Evolutionary conservation across 108 stramenopile genomes (phyloP).

Genomic region (Cyclotella atomus): DNA sequence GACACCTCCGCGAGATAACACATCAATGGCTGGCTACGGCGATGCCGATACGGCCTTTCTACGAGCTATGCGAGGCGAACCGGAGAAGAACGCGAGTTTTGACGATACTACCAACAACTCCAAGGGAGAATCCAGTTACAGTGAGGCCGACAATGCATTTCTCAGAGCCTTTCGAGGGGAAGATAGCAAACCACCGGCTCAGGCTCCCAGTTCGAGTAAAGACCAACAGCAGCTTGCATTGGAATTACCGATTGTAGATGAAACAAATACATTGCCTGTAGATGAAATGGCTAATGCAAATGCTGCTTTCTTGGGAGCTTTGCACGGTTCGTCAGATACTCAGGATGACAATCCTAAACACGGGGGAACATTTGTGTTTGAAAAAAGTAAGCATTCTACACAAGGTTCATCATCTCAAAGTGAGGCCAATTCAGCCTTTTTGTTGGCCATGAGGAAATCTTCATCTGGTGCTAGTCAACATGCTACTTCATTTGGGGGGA

Average conservation of each 20-base stretch:
- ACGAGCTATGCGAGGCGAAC: constrained; percentile 11
- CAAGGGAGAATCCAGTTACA: background rate
- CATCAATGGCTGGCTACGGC: background rate
- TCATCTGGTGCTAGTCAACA: constrained; percentile 4
- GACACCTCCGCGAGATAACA: constrained; percentile 8
- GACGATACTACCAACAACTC: background rate
- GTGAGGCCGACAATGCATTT: constrained; percentile 19
- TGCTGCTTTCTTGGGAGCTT: constrained; percentile 52
- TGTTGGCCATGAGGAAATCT: constrained; percentile 35
- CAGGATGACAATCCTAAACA: constrained; percentile 20
- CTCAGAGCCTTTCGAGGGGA: constrained; percentile 30
- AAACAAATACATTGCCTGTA: background rate
- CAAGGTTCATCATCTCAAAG: background rate
- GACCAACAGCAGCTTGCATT: background rate
- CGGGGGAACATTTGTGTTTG: constrained; percentile 4
- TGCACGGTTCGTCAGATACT: constrained; percentile 35
- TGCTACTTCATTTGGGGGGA: constrained; percentile 8
- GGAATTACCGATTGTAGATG: background rate
- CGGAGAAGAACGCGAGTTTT: background rate
- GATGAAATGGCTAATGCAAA: constrained; percentile 46
- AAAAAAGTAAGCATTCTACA: background rate
- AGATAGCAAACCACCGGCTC: background rate
- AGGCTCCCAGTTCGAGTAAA: background rate
- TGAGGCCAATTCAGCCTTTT: constrained; percentile 38
- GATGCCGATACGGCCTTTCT: constrained; percentile 34